Percentiles rank a stretch among this genome's conserved stretches.
Conservation (phyloP, 1,284 basidiomycete species). For the Schizophyllum amplum region DNA sequence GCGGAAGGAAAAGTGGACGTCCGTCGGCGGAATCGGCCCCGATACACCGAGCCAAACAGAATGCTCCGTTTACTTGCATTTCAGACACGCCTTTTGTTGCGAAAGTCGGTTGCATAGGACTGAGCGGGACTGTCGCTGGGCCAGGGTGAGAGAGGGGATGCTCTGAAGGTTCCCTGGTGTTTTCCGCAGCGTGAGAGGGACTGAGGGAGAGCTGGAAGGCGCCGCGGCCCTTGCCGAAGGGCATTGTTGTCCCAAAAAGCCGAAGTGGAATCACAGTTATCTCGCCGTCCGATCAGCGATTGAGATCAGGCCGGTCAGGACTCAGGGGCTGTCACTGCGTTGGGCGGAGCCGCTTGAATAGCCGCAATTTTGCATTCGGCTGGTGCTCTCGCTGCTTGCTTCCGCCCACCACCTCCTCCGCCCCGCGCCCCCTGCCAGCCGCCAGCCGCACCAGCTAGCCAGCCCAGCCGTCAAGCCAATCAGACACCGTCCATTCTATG, state of each 20-base stretch:
- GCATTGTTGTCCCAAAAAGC: neutral
- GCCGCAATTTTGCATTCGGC: too few relatives aligned
- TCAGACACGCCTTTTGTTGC: too few relatives aligned
- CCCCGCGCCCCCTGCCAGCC: neutral
- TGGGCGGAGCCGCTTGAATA: too few relatives aligned
- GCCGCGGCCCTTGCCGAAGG: neutral
- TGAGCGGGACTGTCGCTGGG: too few relatives aligned
- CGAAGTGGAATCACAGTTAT: neutral
- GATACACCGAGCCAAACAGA: neutral
- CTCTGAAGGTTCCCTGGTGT: neutral
- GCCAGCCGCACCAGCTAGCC: too few relatives aligned
- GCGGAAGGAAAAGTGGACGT: neutral
- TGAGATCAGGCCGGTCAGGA: too few relatives aligned
- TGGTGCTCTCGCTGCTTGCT: neutral
- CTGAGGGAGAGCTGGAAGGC: neutral
- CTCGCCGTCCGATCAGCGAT: too few relatives aligned
- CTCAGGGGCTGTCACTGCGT: too few relatives aligned
- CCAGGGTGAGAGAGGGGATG: too few relatives aligned
- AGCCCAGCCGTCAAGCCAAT: too few relatives aligned
- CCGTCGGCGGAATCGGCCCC: neutral
- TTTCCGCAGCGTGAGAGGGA: neutral
- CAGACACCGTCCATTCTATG: conserved; percentile 35
- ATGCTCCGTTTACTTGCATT: too few relatives aligned
- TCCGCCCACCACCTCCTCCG: neutral
- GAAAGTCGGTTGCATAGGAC: too few relatives aligned